phyloP scores from a whole-genome alignment of 208 protist genomes.

The Acanthamoeba culbertsoni region DNA sequence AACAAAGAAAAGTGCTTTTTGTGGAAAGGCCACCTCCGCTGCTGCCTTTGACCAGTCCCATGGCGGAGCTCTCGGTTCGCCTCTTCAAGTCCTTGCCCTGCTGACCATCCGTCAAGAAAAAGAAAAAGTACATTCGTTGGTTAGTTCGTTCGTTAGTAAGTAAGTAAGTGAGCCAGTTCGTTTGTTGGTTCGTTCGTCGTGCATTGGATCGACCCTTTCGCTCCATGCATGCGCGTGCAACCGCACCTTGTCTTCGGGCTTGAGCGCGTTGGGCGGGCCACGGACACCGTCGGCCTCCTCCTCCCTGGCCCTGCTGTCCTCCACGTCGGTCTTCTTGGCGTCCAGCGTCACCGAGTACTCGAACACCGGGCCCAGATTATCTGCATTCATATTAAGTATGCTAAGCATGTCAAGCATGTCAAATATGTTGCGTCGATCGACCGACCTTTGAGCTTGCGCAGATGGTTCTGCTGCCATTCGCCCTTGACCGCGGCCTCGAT shows the following conservation, averaged over 20 bases:
- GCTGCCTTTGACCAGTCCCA: background rate
- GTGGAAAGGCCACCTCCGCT: background rate
- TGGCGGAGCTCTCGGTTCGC: background rate
- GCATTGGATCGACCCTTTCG: background rate
- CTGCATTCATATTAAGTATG: too few species aligned
- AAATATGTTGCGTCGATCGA: background rate
- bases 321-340: background rate
- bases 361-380: background rate
- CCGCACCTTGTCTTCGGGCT: background rate
- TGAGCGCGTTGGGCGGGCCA: background rate
- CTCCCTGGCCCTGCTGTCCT: background rate
- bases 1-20: background rate
- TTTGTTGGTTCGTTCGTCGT: too few species aligned
- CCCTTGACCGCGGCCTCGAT: conserved; percentile 65
- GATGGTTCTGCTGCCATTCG: conserved; percentile 25
- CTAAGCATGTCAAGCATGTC: background rate
- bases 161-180: background rate
- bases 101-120: too few species aligned
- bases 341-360: background rate
- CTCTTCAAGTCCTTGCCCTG: background rate
- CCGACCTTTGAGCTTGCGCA: background rate
- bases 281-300: background rate
- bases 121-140: background rate
- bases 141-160: background rate
- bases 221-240: too few species aligned